Evolutionary conservation across 1,284 basidiomycete species (phyloP).

Genomic region (Hortiboletus rubellus): DNA sequence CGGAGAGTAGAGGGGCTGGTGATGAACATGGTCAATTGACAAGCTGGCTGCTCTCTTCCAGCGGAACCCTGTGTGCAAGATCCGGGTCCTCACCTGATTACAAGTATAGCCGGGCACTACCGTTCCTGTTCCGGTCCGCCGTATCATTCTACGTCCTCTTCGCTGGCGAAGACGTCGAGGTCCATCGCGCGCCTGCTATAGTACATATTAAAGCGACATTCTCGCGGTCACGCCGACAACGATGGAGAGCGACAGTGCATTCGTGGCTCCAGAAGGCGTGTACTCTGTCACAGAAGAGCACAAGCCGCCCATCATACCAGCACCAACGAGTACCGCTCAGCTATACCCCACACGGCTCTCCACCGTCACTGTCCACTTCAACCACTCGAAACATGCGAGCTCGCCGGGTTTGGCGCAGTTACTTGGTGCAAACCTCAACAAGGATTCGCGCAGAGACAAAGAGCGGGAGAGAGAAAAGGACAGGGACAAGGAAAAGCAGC

Average conservation of each 20-base stretch:
- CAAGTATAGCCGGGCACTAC: slow-evolving; percentile 4
- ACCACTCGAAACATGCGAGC: slow-evolving; percentile 51
- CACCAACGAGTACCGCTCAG: slow-evolving; percentile 47
- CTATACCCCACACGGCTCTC: slow-evolving; percentile 65
- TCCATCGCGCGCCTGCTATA: slow-evolving; percentile 1
- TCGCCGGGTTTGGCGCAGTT: slow-evolving; percentile 64
- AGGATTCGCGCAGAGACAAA: slow-evolving; percentile 43
- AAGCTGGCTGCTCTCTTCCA: slow-evolving; percentile 9
- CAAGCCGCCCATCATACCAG: slow-evolving; percentile 56
- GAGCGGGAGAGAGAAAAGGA: slow-evolving; percentile 63
- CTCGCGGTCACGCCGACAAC: slow-evolving; percentile 19
- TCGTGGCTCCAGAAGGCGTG: slow-evolving; percentile 84
- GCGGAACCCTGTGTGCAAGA: slow-evolving; percentile 24
- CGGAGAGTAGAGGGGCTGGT: slow-evolving; percentile 13
- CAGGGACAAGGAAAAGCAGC: slow-evolving; percentile 49
- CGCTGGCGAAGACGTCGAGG: background rate
- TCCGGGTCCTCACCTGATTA: slow-evolving; percentile 21
- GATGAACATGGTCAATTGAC: slow-evolving; percentile 24
- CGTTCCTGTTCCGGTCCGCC: background rate
- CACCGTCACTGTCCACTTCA: slow-evolving; percentile 62
- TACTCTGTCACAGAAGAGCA: slow-evolving; percentile 85
- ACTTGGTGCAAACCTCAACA: slow-evolving; percentile 51
- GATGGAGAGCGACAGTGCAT: slow-evolving; percentile 80
- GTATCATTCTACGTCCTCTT: background rate
- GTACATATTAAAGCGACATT: background rate